Percentiles rank a stretch among this genome's conserved stretches.
Conservation (phyloP, 345 rosid genomes). For the Eucalyptus tenuipes region DNA sequence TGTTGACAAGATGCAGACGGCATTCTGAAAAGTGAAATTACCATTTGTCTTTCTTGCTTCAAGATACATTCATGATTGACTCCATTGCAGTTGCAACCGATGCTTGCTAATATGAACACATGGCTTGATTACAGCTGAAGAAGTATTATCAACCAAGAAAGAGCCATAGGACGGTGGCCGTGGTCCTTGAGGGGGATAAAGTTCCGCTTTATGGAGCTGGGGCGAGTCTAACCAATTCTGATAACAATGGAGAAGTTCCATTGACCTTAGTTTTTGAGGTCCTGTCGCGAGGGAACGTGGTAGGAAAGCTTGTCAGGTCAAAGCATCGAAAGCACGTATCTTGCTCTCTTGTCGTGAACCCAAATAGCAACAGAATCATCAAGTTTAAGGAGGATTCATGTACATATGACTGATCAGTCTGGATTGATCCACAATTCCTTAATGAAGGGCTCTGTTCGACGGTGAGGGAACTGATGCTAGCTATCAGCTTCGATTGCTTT, state of each 20-base stretch:
- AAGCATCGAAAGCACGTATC: constrained; percentile 32
- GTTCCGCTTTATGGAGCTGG: constrained; percentile 85
- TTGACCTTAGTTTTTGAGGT: constrained; percentile 51
- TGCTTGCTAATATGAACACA: not conserved
- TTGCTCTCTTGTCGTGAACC: constrained; percentile 45
- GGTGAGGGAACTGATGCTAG: not conserved
- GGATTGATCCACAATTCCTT: not conserved
- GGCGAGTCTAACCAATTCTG: constrained; percentile 24
- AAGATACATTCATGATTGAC: not conserved
- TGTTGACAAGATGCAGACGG: not conserved
- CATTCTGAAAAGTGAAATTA: not conserved
- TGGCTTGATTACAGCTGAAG: constrained; percentile 33
- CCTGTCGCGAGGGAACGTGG: constrained; percentile 54
- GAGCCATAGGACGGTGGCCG: constrained; percentile 36
- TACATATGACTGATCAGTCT: constrained; percentile 6
- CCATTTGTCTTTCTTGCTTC: not conserved
- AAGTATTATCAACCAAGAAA: constrained; percentile 73
- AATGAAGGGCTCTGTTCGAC: not conserved
- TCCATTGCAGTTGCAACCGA: not conserved
- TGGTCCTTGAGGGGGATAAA: constrained; percentile 31
- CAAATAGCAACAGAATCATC: constrained; percentile 37
- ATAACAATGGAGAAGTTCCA: constrained; percentile 33
- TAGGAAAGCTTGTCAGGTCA: constrained; percentile 64
- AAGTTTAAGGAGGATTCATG: constrained; percentile 27
- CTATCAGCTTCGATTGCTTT: not conserved